Conservation (phyloP, 495 filamentous ascomycete genomes). For the Pseudevernia furfuracea region DNA sequence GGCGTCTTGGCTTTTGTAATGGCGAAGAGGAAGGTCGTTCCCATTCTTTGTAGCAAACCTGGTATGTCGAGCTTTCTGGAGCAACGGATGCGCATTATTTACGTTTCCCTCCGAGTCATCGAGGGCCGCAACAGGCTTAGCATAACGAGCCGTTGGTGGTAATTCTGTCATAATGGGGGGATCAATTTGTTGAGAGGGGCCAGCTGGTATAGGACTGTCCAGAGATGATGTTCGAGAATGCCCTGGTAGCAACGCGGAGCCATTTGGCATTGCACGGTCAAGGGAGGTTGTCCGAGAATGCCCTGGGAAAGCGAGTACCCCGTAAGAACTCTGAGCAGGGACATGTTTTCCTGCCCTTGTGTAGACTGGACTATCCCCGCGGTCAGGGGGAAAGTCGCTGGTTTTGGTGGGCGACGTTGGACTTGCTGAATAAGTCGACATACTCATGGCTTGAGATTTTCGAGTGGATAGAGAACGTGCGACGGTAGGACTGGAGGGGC, state of each 20-base stretch:
- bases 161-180: conserved; percentile 2
- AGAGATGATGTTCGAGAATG: neutral
- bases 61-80: conserved; percentile 25
- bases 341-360: conserved; percentile 12
- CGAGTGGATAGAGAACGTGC: conserved; percentile 20
- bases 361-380: conserved; percentile 16
- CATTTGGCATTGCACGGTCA: neutral
- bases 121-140: conserved; percentile 11
- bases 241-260: neutral
- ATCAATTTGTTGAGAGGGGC: neutral
- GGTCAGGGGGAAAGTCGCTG: conserved; percentile 8
- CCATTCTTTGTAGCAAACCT: conserved; percentile 19
- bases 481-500: conserved; percentile 18
- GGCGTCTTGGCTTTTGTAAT: conserved; percentile 24
- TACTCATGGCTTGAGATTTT: conserved; percentile 20
- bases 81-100: conserved; percentile 23
- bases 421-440: conserved; percentile 25
- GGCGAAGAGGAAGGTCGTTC: conserved; percentile 24
- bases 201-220: neutral
- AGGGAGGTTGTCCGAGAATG: conserved; percentile 1
- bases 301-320: conserved; percentile 17
- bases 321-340: conserved; percentile 21
- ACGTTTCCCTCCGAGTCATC: conserved; percentile 22
- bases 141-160: conserved; percentile 9
- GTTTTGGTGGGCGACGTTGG: conserved; percentile 17